These are phyloP conservation scores for Lactifluus hygrophoroides DNA, from an alignment of 768 basidiomycete genomes.

Conservation along the genomic window DNA sequence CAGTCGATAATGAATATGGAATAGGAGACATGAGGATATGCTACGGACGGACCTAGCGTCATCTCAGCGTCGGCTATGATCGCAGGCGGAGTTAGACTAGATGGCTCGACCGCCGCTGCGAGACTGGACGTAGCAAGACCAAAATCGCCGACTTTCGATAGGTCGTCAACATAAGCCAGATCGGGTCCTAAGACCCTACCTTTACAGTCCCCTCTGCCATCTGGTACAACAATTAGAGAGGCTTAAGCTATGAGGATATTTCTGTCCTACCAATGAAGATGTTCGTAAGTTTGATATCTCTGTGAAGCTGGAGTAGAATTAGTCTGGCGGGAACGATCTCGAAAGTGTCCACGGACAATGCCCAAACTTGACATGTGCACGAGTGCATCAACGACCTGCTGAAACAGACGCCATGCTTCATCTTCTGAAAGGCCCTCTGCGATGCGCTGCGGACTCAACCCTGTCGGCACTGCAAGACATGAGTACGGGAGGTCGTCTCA, in stretches of 20 bases:
- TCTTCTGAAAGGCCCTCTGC: slow-evolving; percentile 76
- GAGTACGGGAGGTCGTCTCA: slow-evolving; percentile 23
- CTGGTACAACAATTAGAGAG: slow-evolving; percentile 29
- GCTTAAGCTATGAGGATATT: not conserved
- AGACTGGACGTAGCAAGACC: slow-evolving; percentile 81
- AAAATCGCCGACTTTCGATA: slow-evolving; percentile 74
- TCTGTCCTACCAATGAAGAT: slow-evolving; percentile 80
- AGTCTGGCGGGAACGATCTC: not conserved
- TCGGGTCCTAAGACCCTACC: slow-evolving; percentile 29
- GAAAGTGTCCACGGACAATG: slow-evolving; percentile 46
- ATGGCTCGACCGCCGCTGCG: slow-evolving; percentile 69
- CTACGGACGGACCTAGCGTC: slow-evolving; percentile 49
- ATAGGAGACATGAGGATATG: not conserved
- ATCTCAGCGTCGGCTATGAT: slow-evolving; percentile 51
- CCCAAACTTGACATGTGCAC: slow-evolving; percentile 82
- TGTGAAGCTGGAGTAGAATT: slow-evolving; percentile 43
- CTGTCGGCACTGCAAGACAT: not conserved
- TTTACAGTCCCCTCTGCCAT: slow-evolving; percentile 80
- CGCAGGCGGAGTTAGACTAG: slow-evolving; percentile 45
- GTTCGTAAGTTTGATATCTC: slow-evolving; percentile 89
- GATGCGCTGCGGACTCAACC: slow-evolving; percentile 41
- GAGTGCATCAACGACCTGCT: slow-evolving; percentile 83
- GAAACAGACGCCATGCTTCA: slow-evolving; percentile 84
- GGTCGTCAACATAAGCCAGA: not conserved
- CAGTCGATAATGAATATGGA: not conserved